Percentiles rank a stretch among this genome's conserved stretches.
Evolutionary conservation across 352 stramenopile species (phyloP).

Genomic region (Aphanomyces astaci): DNA sequence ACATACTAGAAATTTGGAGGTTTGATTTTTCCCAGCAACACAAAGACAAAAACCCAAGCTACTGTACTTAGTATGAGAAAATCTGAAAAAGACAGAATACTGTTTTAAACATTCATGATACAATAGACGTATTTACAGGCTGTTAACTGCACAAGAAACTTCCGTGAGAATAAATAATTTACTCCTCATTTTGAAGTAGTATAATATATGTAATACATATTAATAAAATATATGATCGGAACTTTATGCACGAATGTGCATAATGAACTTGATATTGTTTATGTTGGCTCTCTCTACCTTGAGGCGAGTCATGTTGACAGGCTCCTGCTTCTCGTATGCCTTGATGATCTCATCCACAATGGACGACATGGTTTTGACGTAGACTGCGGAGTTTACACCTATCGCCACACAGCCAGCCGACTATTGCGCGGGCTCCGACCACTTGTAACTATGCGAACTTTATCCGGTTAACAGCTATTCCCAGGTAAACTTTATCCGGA

Average conservation of each 20-base stretch:
- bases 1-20: neutral
- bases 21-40: neutral
- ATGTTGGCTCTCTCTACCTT: neutral
- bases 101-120: neutral
- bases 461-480: neutral
- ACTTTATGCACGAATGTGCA: neutral
- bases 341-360: constrained; percentile 89
- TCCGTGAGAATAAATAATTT: too few relatives aligned
- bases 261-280: neutral
- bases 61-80: neutral
- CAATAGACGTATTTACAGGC: too few relatives aligned
- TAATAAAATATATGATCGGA: neutral
- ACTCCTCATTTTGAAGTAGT: too few relatives aligned
- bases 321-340: constrained; percentile 84
- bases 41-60: neutral
- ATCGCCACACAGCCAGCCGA: too few relatives aligned
- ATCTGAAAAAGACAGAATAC: neutral
- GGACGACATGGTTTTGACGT: constrained; percentile 77
- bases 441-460: neutral
- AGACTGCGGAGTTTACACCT: constrained; percentile 26
- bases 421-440: too few relatives aligned
- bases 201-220: neutral
- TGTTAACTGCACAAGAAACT: too few relatives aligned
- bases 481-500: neutral
- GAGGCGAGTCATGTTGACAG: constrained; percentile 91